phyloP scores from a whole-genome alignment of 768 basidiomycete genomes.

The Arthromyces matolae region DNA sequence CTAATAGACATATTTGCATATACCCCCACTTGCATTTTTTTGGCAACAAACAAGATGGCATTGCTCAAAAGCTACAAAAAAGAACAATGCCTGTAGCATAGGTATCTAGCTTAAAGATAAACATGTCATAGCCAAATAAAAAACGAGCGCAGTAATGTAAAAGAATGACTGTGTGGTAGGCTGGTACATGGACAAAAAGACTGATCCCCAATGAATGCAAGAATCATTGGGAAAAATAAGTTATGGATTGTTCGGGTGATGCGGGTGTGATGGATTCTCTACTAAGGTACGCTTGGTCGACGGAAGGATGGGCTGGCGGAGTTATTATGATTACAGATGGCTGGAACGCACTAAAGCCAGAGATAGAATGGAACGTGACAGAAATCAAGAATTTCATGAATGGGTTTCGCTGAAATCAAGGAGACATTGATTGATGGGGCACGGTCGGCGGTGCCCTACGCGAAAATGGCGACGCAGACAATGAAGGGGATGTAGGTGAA shows the following conservation, averaged over 20 bases:
- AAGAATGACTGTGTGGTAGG: conserved; percentile 10
- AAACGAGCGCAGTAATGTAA: conserved; percentile 7
- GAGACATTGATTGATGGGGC: too few relatives aligned
- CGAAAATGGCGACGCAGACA: conserved; percentile 66
- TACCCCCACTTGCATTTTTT: background rate
- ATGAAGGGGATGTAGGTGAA: conserved; percentile 80
- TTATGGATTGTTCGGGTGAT: background rate
- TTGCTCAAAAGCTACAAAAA: conserved; percentile 4
- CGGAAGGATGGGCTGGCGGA: background rate
- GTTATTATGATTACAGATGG: background rate
- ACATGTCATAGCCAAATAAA: conserved; percentile 13
- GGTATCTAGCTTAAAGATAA: conserved; percentile 14
- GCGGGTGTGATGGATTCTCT: background rate
- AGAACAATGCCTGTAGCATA: conserved; percentile 4
- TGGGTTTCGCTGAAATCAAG: too few relatives aligned
- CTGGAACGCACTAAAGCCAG: background rate
- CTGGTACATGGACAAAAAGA: too few relatives aligned
- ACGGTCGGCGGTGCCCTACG: conserved; percentile 12
- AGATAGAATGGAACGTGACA: too few relatives aligned
- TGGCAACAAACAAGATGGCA: conserved; percentile 8
- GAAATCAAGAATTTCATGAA: too few relatives aligned
- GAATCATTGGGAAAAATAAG: background rate
- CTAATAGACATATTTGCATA: background rate
- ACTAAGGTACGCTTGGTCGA: conserved; percentile 4
- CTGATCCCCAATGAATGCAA: too few relatives aligned